Percentiles rank a stretch among this genome's conserved stretches.
Conservation (phyloP, 192 early-diverging fungal species). For the Backusella mclennaniae region DNA sequence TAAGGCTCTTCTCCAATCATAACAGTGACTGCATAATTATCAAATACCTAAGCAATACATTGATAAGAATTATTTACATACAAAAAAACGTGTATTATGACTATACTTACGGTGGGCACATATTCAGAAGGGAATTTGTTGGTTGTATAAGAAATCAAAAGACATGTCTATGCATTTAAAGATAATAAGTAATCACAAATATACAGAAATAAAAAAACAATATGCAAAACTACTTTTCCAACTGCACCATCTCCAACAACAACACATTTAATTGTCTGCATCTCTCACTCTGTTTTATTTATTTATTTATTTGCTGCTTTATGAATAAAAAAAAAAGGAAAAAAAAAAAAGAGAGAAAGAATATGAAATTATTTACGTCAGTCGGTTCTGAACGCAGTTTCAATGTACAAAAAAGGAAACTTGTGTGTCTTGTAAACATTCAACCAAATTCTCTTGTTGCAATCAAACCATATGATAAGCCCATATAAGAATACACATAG, state of each 20-base stretch:
- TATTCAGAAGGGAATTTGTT: slow-evolving; percentile 96
- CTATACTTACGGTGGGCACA: slow-evolving; percentile 80
- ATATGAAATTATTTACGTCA: background rate
- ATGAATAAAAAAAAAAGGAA: background rate
- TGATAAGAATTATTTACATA: background rate
- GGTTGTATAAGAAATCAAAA: slow-evolving; percentile 93
- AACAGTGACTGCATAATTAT: slow-evolving; percentile 96
- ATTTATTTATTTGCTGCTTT: background rate
- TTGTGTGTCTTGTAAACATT: no score
- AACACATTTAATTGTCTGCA: slow-evolving; percentile 81
- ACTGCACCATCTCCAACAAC: slow-evolving; percentile 77
- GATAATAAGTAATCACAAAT: background rate
- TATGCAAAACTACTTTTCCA: slow-evolving; percentile 55
- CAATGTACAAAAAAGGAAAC: background rate
- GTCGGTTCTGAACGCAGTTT: background rate
- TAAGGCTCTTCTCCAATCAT: slow-evolving; percentile 98
- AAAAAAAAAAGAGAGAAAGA: background rate
- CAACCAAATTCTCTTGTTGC: no score
- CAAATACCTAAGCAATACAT: slow-evolving; percentile 64
- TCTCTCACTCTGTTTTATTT: background rate
- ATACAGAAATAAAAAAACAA: background rate
- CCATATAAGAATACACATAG: no score
- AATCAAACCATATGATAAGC: no score
- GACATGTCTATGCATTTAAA: slow-evolving; percentile 65
- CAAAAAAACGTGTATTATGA: no score